Evolutionary conservation across 352 stramenopile genomes (phyloP).

Genomic region (Phytophthora sp.): DNA sequence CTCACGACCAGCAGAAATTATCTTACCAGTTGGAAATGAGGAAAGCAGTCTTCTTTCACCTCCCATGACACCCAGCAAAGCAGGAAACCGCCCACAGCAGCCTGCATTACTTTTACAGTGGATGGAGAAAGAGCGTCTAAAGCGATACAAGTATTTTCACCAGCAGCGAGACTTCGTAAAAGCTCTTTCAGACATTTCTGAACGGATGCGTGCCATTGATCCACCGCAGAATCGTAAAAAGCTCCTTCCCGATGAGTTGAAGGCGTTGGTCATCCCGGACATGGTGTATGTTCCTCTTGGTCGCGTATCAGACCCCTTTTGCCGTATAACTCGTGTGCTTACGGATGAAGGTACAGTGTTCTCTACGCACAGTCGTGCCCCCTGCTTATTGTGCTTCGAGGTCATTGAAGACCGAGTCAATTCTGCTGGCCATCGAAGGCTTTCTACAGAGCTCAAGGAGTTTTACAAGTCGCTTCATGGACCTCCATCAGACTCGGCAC

Average conservation of each 20-base stretch:
- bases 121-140: slow-evolving; percentile 81
- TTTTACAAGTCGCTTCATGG: not conserved
- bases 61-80: slow-evolving; percentile 1
- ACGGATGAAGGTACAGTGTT: slow-evolving; percentile 81
- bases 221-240: slow-evolving; percentile 71
- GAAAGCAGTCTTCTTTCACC: not conserved
- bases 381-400: slow-evolving; percentile 80
- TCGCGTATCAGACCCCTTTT: slow-evolving; percentile 73
- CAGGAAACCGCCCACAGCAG: slow-evolving; percentile 22
- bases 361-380: slow-evolving; percentile 77
- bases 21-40: not conserved
- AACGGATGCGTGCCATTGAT: slow-evolving; percentile 71
- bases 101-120: slow-evolving; percentile 68
- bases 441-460: slow-evolving; percentile 7
- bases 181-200: slow-evolving; percentile 70
- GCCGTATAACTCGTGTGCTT: slow-evolving; percentile 68
- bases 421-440: slow-evolving; percentile 50
- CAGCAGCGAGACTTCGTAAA: slow-evolving; percentile 81
- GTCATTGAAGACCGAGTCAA: slow-evolving; percentile 82
- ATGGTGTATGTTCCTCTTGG: slow-evolving; percentile 84
- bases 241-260: slow-evolving; percentile 54
- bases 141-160: slow-evolving; percentile 85
- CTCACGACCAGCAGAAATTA: slow-evolving; percentile 5
- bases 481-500: slow-evolving; percentile 18
- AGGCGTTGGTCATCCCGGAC: slow-evolving; percentile 51